Evolutionary conservation across 148 eudicot species (phyloP), one percentile per base, ranked within the genome.

Genomic region (Heliamphora exappendiculata): DNA sequence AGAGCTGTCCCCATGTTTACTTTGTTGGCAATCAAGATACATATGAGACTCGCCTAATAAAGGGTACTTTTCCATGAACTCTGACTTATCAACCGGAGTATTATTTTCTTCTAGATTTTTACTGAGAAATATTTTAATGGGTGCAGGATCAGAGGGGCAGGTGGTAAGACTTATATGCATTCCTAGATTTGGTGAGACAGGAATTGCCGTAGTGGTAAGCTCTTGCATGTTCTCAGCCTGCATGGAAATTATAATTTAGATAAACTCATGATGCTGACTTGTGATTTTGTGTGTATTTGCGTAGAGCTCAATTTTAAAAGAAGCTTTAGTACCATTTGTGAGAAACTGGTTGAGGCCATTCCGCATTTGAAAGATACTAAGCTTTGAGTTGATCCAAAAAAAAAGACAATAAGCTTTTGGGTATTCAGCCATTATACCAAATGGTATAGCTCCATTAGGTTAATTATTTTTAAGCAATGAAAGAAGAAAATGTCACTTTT

Each of bases 1-100:
- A 95, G 88, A 85, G 84, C 70, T 95, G 94, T 84, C 99, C 99
- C 75, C 99, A 93, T 67, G 94, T 95, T 78, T 95, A 93, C 85
- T 95, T 95, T 80, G 88, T 88, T 70, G 99, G 99, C 24, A 93
- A 95, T 83, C 94, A 90, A 79, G 86, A 85, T 29, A 88, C 37
- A 47, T 92, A 81, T 70, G 91, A 83, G 78, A 84, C 85, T 71
- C 87, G 90, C 67, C 44, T 89, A 60, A 80, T 93, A 22, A 82
- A 86, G 64, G 97, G 97, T 93, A 84, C 45, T 49, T n/a, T 28
- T 73, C 37, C 11, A 44, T 7, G 1, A 51, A 24, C 7, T 67
- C 36, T 29, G 47, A 62, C 64, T 45, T 53, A 29, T 80, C 57
- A 45, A 42, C 73, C 71, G 39, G 8, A 17, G 28, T 51, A 34